These are phyloP conservation scores for Chrysoporthe puriensis DNA, from an alignment of 2,329 filamentous ascomycete genomes.

Conservation along the genomic window DNA sequence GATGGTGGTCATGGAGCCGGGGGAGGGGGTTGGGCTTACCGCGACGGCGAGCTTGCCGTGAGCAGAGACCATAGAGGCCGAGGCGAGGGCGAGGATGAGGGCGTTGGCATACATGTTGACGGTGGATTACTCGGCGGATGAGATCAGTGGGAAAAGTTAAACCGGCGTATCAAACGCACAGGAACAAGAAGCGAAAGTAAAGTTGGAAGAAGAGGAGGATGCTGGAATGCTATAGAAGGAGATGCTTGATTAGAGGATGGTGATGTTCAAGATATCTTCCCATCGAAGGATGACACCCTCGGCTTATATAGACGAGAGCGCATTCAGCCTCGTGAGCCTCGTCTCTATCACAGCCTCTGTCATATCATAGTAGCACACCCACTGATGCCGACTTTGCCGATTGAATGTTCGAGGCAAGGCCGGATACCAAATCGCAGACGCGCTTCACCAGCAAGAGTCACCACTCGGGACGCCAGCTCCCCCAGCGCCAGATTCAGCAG, in stretches of 20 bases:
- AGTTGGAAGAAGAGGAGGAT: background rate
- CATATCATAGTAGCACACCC: background rate
- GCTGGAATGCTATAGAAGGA: background rate
- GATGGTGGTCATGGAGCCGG: background rate
- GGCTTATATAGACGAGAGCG: background rate
- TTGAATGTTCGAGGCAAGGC: background rate
- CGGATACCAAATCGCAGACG: background rate
- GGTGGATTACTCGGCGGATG: background rate
- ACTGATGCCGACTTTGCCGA: background rate
- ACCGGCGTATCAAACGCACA: constrained; percentile 7
- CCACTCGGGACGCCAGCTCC: background rate
- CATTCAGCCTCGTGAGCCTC: background rate
- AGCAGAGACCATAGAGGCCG: constrained; percentile 22
- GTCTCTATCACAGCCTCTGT: background rate
- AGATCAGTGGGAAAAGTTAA: background rate
- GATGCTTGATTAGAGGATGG: background rate
- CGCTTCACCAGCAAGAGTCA: background rate
- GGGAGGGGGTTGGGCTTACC: background rate
- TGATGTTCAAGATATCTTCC: background rate
- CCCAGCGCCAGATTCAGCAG: background rate
- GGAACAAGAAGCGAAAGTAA: background rate
- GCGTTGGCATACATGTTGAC: constrained; percentile 25
- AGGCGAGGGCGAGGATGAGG: constrained; percentile 26
- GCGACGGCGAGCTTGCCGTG: constrained; percentile 30
- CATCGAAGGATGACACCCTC: background rate